These are phyloP conservation scores for Pseudisothecium myosuroides DNA, from an alignment of 225 moss, liverwort and hornwort species.

Conservation along the genomic window DNA sequence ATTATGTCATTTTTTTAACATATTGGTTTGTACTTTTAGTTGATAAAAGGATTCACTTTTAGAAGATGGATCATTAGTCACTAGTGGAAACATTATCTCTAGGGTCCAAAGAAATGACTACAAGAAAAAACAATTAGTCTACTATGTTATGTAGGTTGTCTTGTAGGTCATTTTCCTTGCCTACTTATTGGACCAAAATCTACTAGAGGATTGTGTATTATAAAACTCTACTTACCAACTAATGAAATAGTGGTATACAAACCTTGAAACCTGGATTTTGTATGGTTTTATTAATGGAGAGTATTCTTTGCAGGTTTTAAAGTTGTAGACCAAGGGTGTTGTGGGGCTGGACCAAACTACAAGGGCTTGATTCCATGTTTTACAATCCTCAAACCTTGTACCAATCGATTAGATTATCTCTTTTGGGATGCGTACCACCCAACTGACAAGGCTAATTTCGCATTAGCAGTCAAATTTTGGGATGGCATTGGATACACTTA, in stretches of 20 bases:
- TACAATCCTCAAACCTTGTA: constrained; percentile 10
- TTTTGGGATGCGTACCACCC: constrained; percentile 84
- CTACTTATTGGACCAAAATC: no score
- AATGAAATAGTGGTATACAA: no score
- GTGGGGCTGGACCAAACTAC: constrained; percentile 27
- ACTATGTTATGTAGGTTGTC: no score
- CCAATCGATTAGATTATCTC: constrained; percentile 26
- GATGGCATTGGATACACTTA: background rate
- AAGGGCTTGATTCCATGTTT: constrained; percentile 31
- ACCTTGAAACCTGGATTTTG: background rate
- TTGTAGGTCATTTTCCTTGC: background rate
- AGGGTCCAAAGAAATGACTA: rapidly evolving
- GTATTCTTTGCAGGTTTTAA: constrained; percentile 17
- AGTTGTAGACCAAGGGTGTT: constrained; percentile 24
- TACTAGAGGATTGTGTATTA: background rate
- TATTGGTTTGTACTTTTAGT: background rate
- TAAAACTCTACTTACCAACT: background rate
- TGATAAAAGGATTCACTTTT: background rate
- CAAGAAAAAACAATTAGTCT: background rate
- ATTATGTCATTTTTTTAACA: background rate
- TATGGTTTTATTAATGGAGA: background rate
- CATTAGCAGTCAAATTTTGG: constrained; percentile 4
- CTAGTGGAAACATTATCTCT: background rate
- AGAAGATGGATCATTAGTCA: background rate
- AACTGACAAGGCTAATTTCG: constrained; percentile 36